These are phyloP conservation scores for Gossypium davidsonii DNA, from an alignment of 441 rosid species.

Conservation along the genomic window DNA sequence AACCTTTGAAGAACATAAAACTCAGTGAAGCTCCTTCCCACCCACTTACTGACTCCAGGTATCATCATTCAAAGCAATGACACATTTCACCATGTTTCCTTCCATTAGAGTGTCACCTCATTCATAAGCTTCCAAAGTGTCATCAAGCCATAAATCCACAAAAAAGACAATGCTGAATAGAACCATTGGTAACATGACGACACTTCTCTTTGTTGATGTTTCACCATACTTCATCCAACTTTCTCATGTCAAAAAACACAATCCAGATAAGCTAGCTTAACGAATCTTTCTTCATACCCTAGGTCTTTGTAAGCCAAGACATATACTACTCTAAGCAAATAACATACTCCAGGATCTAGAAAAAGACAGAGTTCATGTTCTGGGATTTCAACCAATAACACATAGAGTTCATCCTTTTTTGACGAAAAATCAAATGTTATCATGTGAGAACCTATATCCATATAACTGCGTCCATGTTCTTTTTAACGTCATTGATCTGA, in stretches of 20 bases:
- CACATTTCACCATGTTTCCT: not conserved
- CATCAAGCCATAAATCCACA: not conserved
- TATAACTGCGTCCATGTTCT: not conserved
- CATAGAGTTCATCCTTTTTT: not conserved
- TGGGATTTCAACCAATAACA: not conserved
- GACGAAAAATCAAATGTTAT: not conserved
- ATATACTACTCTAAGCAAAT: not conserved
- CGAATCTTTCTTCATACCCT: not conserved
- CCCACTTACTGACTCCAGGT: not conserved
- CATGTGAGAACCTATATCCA: not conserved
- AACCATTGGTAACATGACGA: not conserved
- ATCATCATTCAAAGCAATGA: not conserved
- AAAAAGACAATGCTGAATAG: not conserved
- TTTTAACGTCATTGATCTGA: not conserved
- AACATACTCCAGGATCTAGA: not conserved
- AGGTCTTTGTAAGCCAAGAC: not conserved
- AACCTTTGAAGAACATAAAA: not conserved
- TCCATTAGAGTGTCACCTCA: not conserved
- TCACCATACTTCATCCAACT: not conserved
- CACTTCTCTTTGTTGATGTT: not conserved
- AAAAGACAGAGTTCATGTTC: not conserved
- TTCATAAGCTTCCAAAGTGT: not conserved
- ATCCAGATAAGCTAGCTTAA: not conserved
- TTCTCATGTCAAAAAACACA: not conserved
- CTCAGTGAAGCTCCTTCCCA: not conserved